These are phyloP conservation scores for Fagus crenata DNA, from an alignment of 306 rosid genomes.

Conservation along the genomic window DNA sequence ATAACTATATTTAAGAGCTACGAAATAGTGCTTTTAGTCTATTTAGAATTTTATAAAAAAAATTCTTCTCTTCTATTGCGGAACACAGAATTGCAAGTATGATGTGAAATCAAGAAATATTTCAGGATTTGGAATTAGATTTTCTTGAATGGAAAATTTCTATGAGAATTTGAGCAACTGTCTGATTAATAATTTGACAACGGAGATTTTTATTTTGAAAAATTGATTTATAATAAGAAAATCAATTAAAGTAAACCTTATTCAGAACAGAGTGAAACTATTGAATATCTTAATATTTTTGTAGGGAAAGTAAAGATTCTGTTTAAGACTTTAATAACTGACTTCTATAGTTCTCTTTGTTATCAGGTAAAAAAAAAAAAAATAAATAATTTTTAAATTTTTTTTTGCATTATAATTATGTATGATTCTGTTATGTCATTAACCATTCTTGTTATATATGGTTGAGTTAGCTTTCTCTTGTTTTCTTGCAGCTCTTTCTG, in stretches of 20 bases:
- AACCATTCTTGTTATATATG: not conserved
- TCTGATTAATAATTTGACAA: not conserved
- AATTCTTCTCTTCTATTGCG: too few species aligned
- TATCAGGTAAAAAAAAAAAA: not conserved
- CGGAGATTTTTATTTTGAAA: not conserved
- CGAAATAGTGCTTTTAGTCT: not conserved
- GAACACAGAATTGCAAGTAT: not conserved
- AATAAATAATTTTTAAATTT: not conserved
- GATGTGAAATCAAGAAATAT: not conserved
- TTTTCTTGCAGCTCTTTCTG: constrained; percentile 40
- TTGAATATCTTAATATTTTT: not conserved
- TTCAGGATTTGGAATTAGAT: not conserved
- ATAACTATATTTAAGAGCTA: not conserved
- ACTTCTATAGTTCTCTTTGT: not conserved
- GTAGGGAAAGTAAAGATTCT: not conserved
- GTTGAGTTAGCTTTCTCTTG: not conserved
- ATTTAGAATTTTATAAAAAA: not conserved
- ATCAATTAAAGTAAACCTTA: not conserved
- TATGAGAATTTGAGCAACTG: not conserved
- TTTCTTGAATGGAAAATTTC: not conserved
- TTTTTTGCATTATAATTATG: not conserved
- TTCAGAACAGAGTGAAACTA: not conserved
- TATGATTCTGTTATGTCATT: not conserved
- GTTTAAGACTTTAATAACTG: not conserved
- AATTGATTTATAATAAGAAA: not conserved